phyloP scores from a whole-genome alignment of 1,284 basidiomycete species.

The Stereum hirsutum region DNA sequence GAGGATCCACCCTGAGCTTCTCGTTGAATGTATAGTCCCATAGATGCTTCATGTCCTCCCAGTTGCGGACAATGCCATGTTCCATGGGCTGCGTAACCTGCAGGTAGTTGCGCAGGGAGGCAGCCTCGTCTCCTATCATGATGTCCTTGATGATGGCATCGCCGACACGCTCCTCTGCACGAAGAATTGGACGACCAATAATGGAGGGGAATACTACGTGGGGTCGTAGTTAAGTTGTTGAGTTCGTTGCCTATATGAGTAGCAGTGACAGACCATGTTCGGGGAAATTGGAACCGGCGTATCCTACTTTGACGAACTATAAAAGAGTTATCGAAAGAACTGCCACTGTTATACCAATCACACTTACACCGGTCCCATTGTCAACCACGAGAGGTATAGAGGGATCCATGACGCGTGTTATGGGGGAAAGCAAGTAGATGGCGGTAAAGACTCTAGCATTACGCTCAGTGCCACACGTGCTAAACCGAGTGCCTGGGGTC shows the following conservation, averaged over 20 bases:
- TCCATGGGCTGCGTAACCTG: conserved; percentile 99
- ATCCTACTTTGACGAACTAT: conserved; percentile 98
- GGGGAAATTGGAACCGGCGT: conserved; percentile 97
- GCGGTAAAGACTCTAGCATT: too few species aligned
- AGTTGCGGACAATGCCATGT: conserved; percentile 97
- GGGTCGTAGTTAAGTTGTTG: neutral
- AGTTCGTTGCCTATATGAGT: neutral
- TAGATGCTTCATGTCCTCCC: conserved; percentile 97
- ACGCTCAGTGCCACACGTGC: too few species aligned
- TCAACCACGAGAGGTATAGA: conserved; percentile 86
- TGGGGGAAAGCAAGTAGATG: too few species aligned
- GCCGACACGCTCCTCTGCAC: conserved; percentile 92
- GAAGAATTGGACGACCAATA: conserved; percentile 92
- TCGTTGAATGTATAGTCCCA: conserved; percentile 99
- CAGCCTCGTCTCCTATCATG: conserved; percentile 97
- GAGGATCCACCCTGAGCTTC: conserved; percentile 86
- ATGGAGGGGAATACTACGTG: conserved; percentile 87
- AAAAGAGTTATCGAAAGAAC: conserved; percentile 7
- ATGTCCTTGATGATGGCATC: conserved; percentile 86
- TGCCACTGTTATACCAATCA: neutral
- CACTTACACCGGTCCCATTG: conserved; percentile 91
- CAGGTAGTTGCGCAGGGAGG: conserved; percentile 88
- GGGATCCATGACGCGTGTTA: conserved; percentile 66
- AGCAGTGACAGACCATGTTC: conserved; percentile 67
- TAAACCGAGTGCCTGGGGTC: too few species aligned